Percentiles rank a stretch among this genome's conserved stretches.
Evolutionary conservation across 345 rosid genomes (phyloP).

Genomic region (Garcia nutans): DNA sequence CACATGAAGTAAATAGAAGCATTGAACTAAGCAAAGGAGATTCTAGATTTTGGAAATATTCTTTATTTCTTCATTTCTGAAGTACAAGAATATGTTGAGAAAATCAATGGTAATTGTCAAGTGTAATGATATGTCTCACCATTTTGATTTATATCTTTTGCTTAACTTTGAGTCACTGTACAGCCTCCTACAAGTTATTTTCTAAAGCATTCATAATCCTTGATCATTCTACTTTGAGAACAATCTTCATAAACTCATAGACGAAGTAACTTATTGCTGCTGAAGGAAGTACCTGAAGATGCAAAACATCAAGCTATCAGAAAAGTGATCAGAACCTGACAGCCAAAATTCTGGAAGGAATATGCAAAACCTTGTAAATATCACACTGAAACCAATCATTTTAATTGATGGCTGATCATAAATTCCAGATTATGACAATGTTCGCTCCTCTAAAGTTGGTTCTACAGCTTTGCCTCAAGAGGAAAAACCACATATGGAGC

Average conservation of each 20-base stretch:
- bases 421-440: not conserved
- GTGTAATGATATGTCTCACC: slow-evolving; percentile 19
- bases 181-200: slow-evolving; percentile 18
- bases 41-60: not conserved
- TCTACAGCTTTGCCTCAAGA: not conserved
- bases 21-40: slow-evolving; percentile 13
- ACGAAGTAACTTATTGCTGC: slow-evolving; percentile 81
- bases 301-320: slow-evolving; percentile 13
- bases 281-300: slow-evolving; percentile 78
- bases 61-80: slow-evolving; percentile 3
- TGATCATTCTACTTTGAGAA: slow-evolving; percentile 63
- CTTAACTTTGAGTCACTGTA: slow-evolving; percentile 23
- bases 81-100: slow-evolving; percentile 14
- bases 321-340: slow-evolving; percentile 3
- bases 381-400: not conserved
- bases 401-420: not conserved
- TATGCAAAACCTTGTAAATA: not conserved
- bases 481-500: not conserved
- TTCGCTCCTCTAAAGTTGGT: not conserved
- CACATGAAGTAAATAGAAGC: not conserved
- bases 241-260: slow-evolving; percentile 83
- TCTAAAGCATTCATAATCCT: slow-evolving; percentile 15
- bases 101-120: slow-evolving; percentile 19
- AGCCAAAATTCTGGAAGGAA: slow-evolving; percentile 1
- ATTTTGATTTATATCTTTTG: slow-evolving; percentile 22